Conservation (phyloP, 371 early-diverging fungal species). For the Mortierella sp. region DNA sequence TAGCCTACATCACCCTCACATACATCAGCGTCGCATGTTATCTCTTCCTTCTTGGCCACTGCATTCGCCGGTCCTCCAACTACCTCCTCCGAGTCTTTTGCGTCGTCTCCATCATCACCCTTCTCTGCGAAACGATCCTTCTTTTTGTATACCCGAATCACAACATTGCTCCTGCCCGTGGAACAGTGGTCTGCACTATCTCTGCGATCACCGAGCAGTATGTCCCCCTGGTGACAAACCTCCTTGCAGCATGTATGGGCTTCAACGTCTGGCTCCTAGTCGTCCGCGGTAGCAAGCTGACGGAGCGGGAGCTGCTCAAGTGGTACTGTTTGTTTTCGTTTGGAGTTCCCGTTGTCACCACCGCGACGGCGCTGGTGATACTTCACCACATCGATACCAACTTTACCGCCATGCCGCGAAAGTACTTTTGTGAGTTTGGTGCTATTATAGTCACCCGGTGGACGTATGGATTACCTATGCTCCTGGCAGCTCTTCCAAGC, state of each 20-base stretch:
- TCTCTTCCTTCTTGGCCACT: neutral
- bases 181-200: neutral
- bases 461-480: neutral
- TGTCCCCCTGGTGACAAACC: neutral
- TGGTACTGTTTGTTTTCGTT: neutral
- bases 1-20: constrained; percentile 17
- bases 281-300: neutral
- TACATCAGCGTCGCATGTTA: neutral
- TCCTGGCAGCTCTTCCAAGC: neutral
- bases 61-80: neutral
- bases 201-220: neutral
- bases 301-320: neutral
- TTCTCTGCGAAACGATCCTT: neutral
- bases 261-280: constrained; percentile 1
- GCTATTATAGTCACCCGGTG: neutral
- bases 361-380: neutral
- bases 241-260: neutral
- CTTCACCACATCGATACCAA: neutral
- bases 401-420: neutral
- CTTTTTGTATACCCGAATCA: neutral
- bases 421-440: constrained; percentile 5
- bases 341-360: neutral
- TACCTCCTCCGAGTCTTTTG: constrained; percentile 1
- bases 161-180: neutral
- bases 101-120: neutral